Conservation (phyloP, 2,329 filamentous ascomycete species). For the Achaetomium macrosporum region DNA sequence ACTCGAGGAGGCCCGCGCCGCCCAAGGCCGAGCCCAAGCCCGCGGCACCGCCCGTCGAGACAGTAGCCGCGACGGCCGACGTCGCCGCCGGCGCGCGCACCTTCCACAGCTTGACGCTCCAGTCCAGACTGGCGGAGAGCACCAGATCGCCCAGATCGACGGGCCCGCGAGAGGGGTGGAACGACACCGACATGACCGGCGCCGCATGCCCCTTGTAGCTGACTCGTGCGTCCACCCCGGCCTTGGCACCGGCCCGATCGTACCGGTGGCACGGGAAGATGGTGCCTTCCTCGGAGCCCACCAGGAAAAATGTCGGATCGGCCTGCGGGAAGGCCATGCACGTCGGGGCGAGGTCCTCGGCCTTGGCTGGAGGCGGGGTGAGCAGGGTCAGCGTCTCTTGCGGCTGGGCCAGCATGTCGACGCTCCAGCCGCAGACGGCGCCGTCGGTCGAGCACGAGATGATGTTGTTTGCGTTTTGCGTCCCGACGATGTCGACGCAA, state of each 20-base stretch:
- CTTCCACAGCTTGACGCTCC: conserved; percentile 97
- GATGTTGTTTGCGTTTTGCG: conserved; percentile 98
- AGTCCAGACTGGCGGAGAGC: conserved; percentile 87
- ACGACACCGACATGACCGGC: conserved; percentile 92
- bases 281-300: conserved; percentile 91
- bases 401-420: conserved; percentile 95
- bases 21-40: conserved; percentile 15
- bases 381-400: conserved; percentile 88
- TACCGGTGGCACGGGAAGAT: conserved; percentile 97
- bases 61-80: conserved; percentile 44
- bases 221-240: conserved; percentile 83
- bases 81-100: conserved; percentile 74
- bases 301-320: conserved; percentile 95
- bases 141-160: conserved; percentile 93
- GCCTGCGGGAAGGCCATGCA: conserved; percentile 92
- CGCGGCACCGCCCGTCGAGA: background rate
- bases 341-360: conserved; percentile 90
- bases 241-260: conserved; percentile 93
- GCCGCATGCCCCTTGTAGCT: conserved; percentile 87
- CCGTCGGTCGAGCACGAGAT: conserved; percentile 95
- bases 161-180: conserved; percentile 86
- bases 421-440: conserved; percentile 93
- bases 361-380: conserved; percentile 78
- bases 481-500: conserved; percentile 90
- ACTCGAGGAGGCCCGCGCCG: conserved; percentile 36